A percentile compares a stretch with the other conserved stretches of the same genome.
Evolutionary conservation across 202 grass and related monocot species (phyloP).

Genomic region (Brachypodium distachyon): DNA sequence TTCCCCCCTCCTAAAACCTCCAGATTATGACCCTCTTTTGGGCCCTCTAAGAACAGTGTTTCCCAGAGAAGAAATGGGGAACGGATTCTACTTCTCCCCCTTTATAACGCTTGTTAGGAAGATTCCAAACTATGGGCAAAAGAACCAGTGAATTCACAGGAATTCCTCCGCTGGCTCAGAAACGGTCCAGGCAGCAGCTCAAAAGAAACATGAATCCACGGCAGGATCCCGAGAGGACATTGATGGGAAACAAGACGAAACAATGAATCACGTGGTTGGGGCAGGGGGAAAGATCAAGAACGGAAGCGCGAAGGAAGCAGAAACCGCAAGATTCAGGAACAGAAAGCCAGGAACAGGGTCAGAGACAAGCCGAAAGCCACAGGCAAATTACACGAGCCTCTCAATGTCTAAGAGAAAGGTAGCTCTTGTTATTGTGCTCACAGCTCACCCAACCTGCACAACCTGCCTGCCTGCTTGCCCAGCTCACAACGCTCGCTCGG

Average conservation of each 20-base stretch:
- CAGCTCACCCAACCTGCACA: background rate
- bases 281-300: background rate
- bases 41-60: background rate
- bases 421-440: background rate
- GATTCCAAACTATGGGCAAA: background rate
- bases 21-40: background rate
- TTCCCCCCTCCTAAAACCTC: conserved; percentile 14
- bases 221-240: background rate
- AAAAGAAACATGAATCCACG: background rate
- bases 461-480: background rate
- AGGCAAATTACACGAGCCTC: background rate
- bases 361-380: background rate
- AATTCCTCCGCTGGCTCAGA: background rate
- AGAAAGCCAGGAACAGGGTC: background rate
- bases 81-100: conserved; percentile 17
- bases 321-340: background rate
- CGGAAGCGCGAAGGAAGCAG: background rate
- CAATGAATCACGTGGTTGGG: background rate
- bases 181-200: background rate
- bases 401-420: background rate
- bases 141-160: background rate
- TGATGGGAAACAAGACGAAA: background rate
- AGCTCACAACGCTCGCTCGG: background rate
- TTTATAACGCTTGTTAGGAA: background rate
- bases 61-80: background rate